Conservation (phyloP, 2,329 filamentous ascomycete genomes). For the Diplodia seriata region DNA sequence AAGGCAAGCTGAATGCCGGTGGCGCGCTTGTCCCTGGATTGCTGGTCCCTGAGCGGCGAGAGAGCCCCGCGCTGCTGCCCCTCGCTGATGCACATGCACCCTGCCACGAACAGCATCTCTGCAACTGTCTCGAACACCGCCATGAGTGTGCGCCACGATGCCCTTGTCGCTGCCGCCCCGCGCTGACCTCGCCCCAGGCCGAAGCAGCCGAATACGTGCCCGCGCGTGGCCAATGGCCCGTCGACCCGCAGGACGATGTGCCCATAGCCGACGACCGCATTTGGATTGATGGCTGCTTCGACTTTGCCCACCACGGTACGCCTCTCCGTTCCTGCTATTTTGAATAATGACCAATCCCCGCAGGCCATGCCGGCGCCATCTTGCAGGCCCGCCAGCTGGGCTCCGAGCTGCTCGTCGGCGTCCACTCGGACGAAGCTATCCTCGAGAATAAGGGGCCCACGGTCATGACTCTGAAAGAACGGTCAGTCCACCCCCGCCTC, state of each 20-base stretch:
- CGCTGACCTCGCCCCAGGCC: constrained; percentile 9
- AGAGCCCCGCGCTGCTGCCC: constrained; percentile 16
- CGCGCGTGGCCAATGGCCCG: constrained; percentile 66
- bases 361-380: constrained; percentile 95
- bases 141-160: constrained; percentile 34
- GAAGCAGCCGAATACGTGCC: constrained; percentile 54
- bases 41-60: constrained; percentile 11
- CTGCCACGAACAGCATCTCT: not conserved
- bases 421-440: constrained; percentile 96
- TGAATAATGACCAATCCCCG: constrained; percentile 35
- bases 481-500: constrained; percentile 56
- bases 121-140: constrained; percentile 20
- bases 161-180: not conserved
- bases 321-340: not conserved
- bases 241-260: constrained; percentile 67
- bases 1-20: not conserved
- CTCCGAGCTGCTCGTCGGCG: constrained; percentile 84
- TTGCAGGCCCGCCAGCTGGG: constrained; percentile 93
- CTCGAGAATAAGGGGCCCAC: constrained; percentile 97
- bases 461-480: constrained; percentile 92
- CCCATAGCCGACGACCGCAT: constrained; percentile 73
- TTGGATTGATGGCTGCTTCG: constrained; percentile 99
- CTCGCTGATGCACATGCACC: constrained; percentile 8
- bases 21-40: constrained; percentile 5
- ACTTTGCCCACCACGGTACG: constrained; percentile 95